These are phyloP conservation scores for Cercis canadensis DNA, from an alignment of 306 rosid genomes.

Conservation along the genomic window DNA sequence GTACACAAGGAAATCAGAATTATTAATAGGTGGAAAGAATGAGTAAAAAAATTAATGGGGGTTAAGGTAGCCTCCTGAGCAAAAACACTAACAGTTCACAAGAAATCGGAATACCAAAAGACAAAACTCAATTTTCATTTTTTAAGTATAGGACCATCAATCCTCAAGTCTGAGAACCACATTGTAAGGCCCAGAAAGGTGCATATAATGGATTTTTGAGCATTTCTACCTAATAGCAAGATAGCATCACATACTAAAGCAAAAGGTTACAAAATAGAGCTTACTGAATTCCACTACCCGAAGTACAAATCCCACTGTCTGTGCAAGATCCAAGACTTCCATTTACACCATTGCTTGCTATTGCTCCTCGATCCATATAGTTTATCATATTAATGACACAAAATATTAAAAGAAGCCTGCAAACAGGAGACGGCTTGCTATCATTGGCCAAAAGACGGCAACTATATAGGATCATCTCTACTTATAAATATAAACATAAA, in stretches of 20 bases:
- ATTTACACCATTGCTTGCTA: constrained; percentile 92
- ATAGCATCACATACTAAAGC: not conserved
- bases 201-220: too few species aligned
- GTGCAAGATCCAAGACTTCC: constrained; percentile 70
- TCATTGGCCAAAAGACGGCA: not conserved
- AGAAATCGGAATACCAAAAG: too few species aligned
- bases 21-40: too few species aligned
- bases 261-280: constrained; percentile 39
- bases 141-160: too few species aligned
- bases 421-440: not conserved
- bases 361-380: constrained; percentile 90
- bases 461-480: not conserved
- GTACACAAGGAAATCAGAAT: too few species aligned
- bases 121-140: not conserved
- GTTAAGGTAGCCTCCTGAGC: too few species aligned
- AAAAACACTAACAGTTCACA: too few species aligned
- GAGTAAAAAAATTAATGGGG: too few species aligned
- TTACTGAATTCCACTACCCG: constrained; percentile 89
- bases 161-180: too few species aligned
- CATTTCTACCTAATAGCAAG: too few species aligned
- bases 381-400: constrained; percentile 70
- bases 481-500: not conserved
- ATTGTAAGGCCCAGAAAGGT: too few species aligned
- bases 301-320: constrained; percentile 72
- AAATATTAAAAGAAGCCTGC: constrained; percentile 73